Evolutionary conservation across 2,329 filamentous ascomycete genomes (phyloP).

Genomic region (Talaromyces islandicus): DNA sequence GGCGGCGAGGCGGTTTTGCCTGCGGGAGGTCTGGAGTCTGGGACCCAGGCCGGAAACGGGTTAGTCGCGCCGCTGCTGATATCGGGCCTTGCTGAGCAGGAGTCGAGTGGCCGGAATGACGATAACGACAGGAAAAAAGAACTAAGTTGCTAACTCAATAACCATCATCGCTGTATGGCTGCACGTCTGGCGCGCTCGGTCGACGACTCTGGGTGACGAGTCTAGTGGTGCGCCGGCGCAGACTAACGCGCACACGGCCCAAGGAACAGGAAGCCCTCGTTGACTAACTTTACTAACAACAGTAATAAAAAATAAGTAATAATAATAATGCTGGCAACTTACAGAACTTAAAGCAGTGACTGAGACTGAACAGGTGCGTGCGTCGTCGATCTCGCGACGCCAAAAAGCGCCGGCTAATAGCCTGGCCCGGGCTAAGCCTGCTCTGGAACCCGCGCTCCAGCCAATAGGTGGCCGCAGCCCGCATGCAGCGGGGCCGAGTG

Average conservation of each 20-base stretch:
- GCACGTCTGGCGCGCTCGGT: background rate
- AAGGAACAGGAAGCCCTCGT: slow-evolving; percentile 4
- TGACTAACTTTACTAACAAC: background rate
- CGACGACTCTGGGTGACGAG: background rate
- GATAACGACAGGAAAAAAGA: no score
- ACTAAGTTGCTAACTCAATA: no score
- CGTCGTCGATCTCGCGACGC: background rate
- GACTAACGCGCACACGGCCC: background rate
- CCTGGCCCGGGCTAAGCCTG: slow-evolving; percentile 2
- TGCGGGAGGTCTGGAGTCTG: slow-evolving; percentile 1
- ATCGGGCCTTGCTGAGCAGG: background rate
- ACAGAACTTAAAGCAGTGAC: no score
- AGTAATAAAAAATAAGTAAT: no score
- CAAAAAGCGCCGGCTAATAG: slow-evolving; percentile 3
- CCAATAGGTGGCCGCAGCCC: background rate
- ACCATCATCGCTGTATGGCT: slow-evolving; percentile 1
- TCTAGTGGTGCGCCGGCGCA: background rate
- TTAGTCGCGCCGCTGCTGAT: background rate
- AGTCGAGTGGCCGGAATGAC: background rate
- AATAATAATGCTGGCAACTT: no score
- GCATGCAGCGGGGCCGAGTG: background rate
- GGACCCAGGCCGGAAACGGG: slow-evolving; percentile 1
- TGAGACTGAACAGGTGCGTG: slow-evolving; percentile 12
- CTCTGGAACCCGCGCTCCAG: background rate
- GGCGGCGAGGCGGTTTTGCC: background rate